Percentiles rank a stretch among this genome's conserved stretches.
Evolutionary conservation across 2,329 filamentous ascomycete genomes (phyloP).

Genomic region (Botrytis porri): DNA sequence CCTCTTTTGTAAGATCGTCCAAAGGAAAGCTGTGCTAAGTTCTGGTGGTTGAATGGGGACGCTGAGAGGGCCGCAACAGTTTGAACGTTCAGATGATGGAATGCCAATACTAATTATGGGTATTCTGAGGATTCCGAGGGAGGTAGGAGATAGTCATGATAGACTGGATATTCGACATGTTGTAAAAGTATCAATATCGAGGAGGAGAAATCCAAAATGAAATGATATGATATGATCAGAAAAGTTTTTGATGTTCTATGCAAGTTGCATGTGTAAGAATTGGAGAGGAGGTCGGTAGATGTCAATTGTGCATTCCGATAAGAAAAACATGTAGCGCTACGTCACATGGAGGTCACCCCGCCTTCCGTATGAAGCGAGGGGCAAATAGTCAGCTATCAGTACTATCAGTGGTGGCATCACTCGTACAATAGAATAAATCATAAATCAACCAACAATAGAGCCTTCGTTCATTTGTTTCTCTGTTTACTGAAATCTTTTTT

Average conservation of each 20-base stretch:
- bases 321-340: background rate
- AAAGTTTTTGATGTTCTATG: background rate
- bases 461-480: background rate
- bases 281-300: background rate
- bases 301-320: background rate
- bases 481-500: too few relatives aligned
- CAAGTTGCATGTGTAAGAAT: background rate
- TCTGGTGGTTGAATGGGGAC: background rate
- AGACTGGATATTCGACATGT: background rate
- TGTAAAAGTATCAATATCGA: background rate
- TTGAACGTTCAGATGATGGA: background rate
- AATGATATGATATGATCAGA: background rate
- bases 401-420: background rate
- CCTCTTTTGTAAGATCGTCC: background rate
- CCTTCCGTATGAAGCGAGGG: conserved; percentile 2
- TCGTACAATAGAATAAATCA: background rate
- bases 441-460: background rate
- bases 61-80: background rate
- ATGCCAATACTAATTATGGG: background rate
- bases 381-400: conserved; percentile 1
- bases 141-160: background rate
- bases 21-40: background rate
- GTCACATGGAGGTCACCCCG: background rate
- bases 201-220: background rate
- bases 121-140: background rate